These are phyloP conservation scores for Phaffia australis DNA, from an alignment of 768 basidiomycete genomes.

Conservation along the genomic window DNA sequence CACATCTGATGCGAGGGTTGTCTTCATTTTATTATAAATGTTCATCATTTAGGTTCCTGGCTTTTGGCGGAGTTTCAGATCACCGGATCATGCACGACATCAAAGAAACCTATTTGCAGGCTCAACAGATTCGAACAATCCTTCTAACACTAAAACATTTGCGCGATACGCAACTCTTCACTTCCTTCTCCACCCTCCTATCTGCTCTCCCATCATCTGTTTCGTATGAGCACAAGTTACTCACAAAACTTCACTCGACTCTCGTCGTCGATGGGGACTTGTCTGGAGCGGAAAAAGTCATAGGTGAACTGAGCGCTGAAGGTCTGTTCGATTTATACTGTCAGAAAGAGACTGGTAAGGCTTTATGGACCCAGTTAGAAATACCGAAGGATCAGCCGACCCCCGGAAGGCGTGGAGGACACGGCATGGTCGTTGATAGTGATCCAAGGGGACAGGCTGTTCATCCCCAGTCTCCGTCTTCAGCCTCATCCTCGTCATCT, in stretches of 20 bases:
- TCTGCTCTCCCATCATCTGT: neutral
- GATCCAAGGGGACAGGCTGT: too few relatives aligned
- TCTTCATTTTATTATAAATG: too few relatives aligned
- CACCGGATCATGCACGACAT: conserved; percentile 12
- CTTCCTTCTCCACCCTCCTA: conserved; percentile 19
- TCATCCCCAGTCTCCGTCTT: too few relatives aligned
- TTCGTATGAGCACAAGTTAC: conserved; percentile 26
- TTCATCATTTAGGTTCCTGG: conserved; percentile 25
- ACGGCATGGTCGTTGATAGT: too few relatives aligned
- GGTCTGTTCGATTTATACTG: conserved; percentile 24
- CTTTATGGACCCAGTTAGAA: neutral
- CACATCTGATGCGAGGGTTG: neutral
- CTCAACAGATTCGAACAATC: conserved; percentile 24
- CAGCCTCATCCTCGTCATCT: too few relatives aligned
- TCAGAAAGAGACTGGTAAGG: neutral
- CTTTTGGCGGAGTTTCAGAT: conserved; percentile 20
- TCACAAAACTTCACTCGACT: conserved; percentile 23
- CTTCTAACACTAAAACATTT: conserved; percentile 28
- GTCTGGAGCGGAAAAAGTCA: conserved; percentile 9
- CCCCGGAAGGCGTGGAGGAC: conserved; percentile 8
- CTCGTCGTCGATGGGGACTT: conserved; percentile 25
- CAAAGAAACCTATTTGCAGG: conserved; percentile 13
- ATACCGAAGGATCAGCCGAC: neutral
- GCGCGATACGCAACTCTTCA: conserved; percentile 12
- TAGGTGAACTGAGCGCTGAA: conserved; percentile 16